A percentile compares a stretch with the other conserved stretches of the same genome.
These are phyloP conservation scores for Aspergillus olivimuriae DNA, from an alignment of 495 filamentous ascomycete genomes.

Conservation along the genomic window DNA sequence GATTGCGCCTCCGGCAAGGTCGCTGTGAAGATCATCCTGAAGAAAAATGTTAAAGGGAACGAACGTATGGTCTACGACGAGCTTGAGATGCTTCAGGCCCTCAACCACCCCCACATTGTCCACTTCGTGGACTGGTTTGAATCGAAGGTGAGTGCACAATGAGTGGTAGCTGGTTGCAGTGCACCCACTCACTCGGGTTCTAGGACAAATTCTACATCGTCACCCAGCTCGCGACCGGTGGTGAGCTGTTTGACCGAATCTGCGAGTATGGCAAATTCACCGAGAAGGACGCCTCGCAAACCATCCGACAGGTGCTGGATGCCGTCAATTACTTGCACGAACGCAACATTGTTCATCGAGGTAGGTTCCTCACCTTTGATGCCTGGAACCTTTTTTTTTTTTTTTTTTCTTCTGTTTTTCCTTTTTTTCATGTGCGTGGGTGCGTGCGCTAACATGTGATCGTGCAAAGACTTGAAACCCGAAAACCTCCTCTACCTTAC, in stretches of 20 bases:
- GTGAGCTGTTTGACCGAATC: slow-evolving; percentile 96
- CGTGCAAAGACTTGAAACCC: slow-evolving; percentile 97
- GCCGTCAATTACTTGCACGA: slow-evolving; percentile 93
- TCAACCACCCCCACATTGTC: slow-evolving; percentile 95
- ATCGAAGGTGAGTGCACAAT: slow-evolving; percentile 52
- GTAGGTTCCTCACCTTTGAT: slow-evolving; percentile 45
- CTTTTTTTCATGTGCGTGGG: too few species aligned
- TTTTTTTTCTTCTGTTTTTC: too few species aligned
- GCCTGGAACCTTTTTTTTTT: too few species aligned
- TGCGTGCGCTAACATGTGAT: too few species aligned
- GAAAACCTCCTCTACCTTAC: slow-evolving; percentile 96
- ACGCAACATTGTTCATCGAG: slow-evolving; percentile 95
- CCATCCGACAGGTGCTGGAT: slow-evolving; percentile 89
- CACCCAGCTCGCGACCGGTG: slow-evolving; percentile 91
- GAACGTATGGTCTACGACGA: slow-evolving; percentile 99
- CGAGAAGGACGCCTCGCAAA: slow-evolving; percentile 96
- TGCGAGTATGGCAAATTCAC: slow-evolving; percentile 98
- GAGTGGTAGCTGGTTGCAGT: too few species aligned
- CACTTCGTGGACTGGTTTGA: slow-evolving; percentile 99
- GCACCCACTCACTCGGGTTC: too few species aligned
- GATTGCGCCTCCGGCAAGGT: slow-evolving; percentile 76
- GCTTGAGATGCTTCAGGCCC: slow-evolving; percentile 79
- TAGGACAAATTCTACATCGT: slow-evolving; percentile 99
- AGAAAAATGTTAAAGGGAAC: slow-evolving; percentile 98
- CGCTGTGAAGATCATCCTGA: slow-evolving; percentile 97